These are phyloP conservation scores for Cinnamomum micranthum DNA, from an alignment of 164 flowering plant species.

Conservation along the genomic window DNA sequence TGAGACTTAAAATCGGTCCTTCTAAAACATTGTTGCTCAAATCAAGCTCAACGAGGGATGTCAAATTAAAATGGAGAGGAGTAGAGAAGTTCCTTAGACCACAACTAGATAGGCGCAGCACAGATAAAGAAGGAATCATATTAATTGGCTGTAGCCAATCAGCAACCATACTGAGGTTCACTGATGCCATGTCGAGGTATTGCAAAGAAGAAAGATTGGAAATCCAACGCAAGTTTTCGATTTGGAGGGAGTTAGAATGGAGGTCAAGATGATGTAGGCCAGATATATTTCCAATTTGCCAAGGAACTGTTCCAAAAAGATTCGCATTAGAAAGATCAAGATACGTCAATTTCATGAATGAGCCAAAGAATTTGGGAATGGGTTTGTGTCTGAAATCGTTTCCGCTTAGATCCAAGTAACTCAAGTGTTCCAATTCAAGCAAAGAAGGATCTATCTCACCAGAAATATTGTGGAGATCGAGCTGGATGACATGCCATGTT, in stretches of 20 bases:
- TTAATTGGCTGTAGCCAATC: background rate
- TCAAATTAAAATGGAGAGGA: background rate
- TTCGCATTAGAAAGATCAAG: background rate
- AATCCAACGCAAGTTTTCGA: constrained; percentile 7
- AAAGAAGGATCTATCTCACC: constrained; percentile 12
- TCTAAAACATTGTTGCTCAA: background rate
- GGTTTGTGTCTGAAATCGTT: constrained; percentile 1
- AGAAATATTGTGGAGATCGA: background rate
- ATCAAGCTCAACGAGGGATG: background rate
- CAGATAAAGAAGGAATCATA: background rate
- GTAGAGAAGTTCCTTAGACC: background rate
- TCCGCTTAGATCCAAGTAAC: background rate
- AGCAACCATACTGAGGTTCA: background rate
- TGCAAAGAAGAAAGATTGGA: constrained; percentile 1
- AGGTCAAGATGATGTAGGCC: constrained; percentile 6
- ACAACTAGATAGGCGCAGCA: background rate
- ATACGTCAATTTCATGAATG: constrained; percentile 5
- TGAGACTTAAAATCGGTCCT: background rate
- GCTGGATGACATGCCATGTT: constrained; percentile 11
- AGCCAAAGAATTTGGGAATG: constrained; percentile 14
- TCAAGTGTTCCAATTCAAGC: constrained; percentile 6
- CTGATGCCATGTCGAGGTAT: background rate
- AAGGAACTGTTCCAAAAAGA: constrained; percentile 8
- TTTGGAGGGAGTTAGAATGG: background rate
- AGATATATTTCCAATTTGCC: constrained; percentile 16